Evolutionary conservation across 805 yeast species (phyloP), one percentile per base, ranked within the genome.

Genomic region (Helenozyma baotianmanensis): DNA sequence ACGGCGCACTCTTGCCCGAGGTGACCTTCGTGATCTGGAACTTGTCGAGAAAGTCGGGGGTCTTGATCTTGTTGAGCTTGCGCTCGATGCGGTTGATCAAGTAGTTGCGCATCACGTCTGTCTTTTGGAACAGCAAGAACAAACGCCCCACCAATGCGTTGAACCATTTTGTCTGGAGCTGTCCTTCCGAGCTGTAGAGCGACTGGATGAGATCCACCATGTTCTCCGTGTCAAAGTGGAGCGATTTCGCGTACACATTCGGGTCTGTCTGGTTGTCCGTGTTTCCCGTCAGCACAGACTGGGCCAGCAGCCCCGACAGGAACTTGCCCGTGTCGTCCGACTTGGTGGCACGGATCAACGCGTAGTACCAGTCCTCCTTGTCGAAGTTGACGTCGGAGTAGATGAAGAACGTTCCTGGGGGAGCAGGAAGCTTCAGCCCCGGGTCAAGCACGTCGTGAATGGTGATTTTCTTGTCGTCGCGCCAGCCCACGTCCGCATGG

Each of bases 311-410:
- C 14, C 8, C 30, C 34, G 11, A 21, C 30, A 25, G 37, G 25
- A 6, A 29, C 33, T 33, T 27, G 19, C 13, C 47, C 51, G 3
- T 40, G 50, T 36, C 26, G 33, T 58, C 60, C 4, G 60, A 58
- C 39, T 81, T 82, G 0, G 90, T 74, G 1, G 94, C 94, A 36
- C 80, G 68, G n/a, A 90, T 68, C 34, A 92, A 64, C 1, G 85
- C 79, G 57, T 87, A 88, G 54, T 90, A 92, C 83, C 96, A 80
- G 54, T 90, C 96, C 56, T 92, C 98, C 50, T 90, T 90, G 29
- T 82, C 88, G 35, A 72, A 72, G 45, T 88, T 86, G 30, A 78
- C 71, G 45, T 87, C 95, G 27, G 81, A 74, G 55, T 87, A 85
- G 3, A 90, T 57, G 54, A 73, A 90, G 47, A 65, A 62, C 4